Conservation (phyloP, 2,329 filamentous ascomycete genomes). For the Calonectria fujianensis region DNA sequence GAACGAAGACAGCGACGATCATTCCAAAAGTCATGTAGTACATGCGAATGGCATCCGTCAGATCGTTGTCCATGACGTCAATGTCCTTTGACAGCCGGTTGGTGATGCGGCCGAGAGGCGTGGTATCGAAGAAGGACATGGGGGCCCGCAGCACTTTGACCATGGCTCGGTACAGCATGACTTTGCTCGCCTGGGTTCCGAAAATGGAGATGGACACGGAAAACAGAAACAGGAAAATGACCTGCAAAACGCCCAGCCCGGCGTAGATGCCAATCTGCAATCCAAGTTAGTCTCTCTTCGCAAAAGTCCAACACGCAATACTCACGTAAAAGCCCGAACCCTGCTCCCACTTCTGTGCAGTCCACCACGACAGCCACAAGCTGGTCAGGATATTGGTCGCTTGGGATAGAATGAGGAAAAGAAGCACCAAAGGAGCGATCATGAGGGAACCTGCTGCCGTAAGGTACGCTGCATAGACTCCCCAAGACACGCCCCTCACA, state of each 20-base stretch:
- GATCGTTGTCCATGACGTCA: constrained; percentile 89
- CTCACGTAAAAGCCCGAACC: constrained; percentile 9
- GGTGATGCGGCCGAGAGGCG: constrained; percentile 92
- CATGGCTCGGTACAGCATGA: constrained; percentile 24
- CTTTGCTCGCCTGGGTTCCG: constrained; percentile 17
- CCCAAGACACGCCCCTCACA: constrained; percentile 16
- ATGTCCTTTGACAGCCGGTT: constrained; percentile 96
- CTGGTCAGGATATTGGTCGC: constrained; percentile 19
- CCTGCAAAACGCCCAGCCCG: constrained; percentile 7
- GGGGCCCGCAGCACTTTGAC: constrained; percentile 8
- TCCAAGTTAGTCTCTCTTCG: neutral
- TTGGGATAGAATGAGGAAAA: constrained; percentile 6
- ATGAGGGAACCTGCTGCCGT: constrained; percentile 11
- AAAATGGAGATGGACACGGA: constrained; percentile 11
- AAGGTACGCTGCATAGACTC: constrained; percentile 7
- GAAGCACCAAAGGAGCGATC: constrained; percentile 9
- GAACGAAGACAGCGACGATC: constrained; percentile 87
- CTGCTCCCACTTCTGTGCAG: neutral
- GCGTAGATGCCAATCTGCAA: constrained; percentile 18
- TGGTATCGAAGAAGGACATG: constrained; percentile 86
- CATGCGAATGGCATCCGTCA: constrained; percentile 93
- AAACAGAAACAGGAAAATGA: constrained; percentile 18
- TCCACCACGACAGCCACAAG: constrained; percentile 24
- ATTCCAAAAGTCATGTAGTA: constrained; percentile 89
- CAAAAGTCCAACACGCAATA: neutral